A percentile compares a stretch with the other conserved stretches of the same genome.
Conservation (phyloP, 805 yeast species). For the Ogataea populi-albae region DNA sequence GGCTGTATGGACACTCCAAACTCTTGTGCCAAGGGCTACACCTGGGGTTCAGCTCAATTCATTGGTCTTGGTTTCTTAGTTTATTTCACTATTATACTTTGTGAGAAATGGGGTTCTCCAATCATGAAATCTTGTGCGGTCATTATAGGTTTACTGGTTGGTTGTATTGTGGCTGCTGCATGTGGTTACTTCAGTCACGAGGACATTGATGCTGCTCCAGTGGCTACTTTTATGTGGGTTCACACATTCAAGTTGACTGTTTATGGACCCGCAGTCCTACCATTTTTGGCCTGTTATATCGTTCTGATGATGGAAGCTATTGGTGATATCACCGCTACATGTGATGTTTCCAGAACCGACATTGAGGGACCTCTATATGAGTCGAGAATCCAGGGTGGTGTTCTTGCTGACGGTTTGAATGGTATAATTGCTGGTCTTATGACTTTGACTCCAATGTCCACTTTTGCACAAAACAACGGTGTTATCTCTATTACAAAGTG, state of each 20-base stretch:
- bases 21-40: conserved; percentile 50
- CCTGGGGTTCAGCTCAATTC: conserved; percentile 85
- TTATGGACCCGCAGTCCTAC: conserved; percentile 84
- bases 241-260: conserved; percentile 73
- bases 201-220: conserved; percentile 68
- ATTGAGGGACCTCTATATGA: conserved; percentile 82
- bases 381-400: conserved; percentile 88
- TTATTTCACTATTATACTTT: conserved; percentile 64
- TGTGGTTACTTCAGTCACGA: conserved; percentile 70
- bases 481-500: conserved; percentile 90
- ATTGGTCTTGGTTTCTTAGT: conserved; percentile 87
- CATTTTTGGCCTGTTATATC: conserved; percentile 78
- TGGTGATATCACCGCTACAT: conserved; percentile 93
- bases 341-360: conserved; percentile 82
- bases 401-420: conserved; percentile 82
- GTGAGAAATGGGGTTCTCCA: conserved; percentile 90
- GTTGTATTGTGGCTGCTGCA: conserved; percentile 92
- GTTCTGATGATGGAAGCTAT: conserved; percentile 89
- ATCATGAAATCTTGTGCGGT: conserved; percentile 94
- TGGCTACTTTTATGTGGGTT: conserved; percentile 82
- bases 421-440: conserved; percentile 73
- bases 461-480: conserved; percentile 95
- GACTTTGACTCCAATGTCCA: conserved; percentile 87
- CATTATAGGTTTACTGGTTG: conserved; percentile 76
- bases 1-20: conserved; percentile 43